phyloP scores from a whole-genome alignment of 768 basidiomycete genomes.

The Cytidiella melzeri region DNA sequence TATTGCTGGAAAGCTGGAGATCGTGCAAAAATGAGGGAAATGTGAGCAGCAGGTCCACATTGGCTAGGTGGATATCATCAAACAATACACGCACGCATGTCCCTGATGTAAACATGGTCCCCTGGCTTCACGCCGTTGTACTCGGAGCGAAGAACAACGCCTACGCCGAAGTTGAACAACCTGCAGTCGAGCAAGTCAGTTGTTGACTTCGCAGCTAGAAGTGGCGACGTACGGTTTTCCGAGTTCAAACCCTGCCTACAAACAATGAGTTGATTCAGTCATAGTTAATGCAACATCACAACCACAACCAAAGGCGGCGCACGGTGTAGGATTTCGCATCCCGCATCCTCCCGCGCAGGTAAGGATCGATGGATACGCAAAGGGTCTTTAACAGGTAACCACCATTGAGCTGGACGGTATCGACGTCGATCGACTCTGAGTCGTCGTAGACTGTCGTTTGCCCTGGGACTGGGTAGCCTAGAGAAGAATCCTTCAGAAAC shows the following conservation, averaged over 20 bases:
- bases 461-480: constrained; percentile 26
- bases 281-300: background rate
- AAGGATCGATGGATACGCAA: constrained; percentile 18
- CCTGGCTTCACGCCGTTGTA: constrained; percentile 16
- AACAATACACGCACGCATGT: constrained; percentile 22
- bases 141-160: constrained; percentile 24
- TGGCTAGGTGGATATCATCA: constrained; percentile 39
- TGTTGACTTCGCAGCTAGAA: too few species aligned
- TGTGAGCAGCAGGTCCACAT: constrained; percentile 27
- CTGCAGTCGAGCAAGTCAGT: constrained; percentile 16
- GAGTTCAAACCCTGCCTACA: constrained; percentile 17
- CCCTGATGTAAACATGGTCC: constrained; percentile 20
- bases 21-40: background rate
- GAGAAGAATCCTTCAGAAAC: background rate
- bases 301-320: constrained; percentile 23
- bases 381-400: constrained; percentile 26
- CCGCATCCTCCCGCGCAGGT: constrained; percentile 15
- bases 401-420: constrained; percentile 21
- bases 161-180: constrained; percentile 20
- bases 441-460: constrained; percentile 23
- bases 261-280: constrained; percentile 7
- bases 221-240: constrained; percentile 28
- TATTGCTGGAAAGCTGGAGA: constrained; percentile 37
- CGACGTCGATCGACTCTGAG: constrained; percentile 23
- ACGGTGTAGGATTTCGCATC: constrained; percentile 4